Evolutionary conservation across 345 rosid species (phyloP), one percentile per base, ranked within the genome.

Genomic region (Eucalyptus marginata): DNA sequence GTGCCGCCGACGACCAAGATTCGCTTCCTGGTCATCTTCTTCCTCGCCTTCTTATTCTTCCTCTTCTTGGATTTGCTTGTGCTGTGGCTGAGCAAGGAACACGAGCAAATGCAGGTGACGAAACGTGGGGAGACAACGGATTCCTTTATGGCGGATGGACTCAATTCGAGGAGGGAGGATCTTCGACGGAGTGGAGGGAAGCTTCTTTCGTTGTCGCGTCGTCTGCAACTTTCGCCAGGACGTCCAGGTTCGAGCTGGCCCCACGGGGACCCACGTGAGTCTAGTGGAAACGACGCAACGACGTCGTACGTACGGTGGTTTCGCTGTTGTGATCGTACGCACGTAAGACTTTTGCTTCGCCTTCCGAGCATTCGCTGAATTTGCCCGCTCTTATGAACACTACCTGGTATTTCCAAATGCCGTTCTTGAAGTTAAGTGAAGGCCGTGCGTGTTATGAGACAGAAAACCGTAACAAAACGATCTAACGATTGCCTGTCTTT

Each of bases 1-100:
- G 94, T 97, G 71, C 98, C 99, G 51, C 99, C 99, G 12, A 96
- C 95, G 58, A 97, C 93, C 92, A 97, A 44, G 87, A 96, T 94
- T 91, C 89, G 95, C 92, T 89, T 92, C 91, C 90, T 89, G 91
- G 91, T 91, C 95, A 92, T 94, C 33, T 76, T 90, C 91, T 46
- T 1, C 56, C 43, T 76, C 84, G 51, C 36, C 81, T 49, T 64
- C 44, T 13, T 40, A 8, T 24, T 49, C 20, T 80, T 29, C 86
- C 10, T 51, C 43, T 43, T 36, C 71, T 14, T 5, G 44, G 43
- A 18, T 33, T 29, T 10, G 58, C 24, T 51, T 16, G 87, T 24
- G 22, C n/a, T 59, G 52, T 3, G 40, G 54, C 18, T 20, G 47
- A 76, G 83, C 47, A 20, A 36, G 49, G 88, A 59, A 71, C 17